Evolutionary conservation across 1,139 yeast genomes (phyloP).

Genomic region (Suhomyces taliae): DNA sequence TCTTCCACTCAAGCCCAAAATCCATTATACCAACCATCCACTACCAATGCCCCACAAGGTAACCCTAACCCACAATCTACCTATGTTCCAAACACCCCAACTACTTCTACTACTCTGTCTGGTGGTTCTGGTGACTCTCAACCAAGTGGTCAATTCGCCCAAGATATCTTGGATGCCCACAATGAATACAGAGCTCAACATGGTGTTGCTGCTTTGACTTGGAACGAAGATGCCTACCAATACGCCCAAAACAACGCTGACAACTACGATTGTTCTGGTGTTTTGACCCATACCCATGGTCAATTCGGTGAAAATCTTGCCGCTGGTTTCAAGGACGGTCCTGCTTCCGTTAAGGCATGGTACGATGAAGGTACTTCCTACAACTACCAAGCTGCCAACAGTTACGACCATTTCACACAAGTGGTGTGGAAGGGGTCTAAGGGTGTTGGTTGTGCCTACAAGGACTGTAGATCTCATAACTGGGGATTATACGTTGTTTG

Average conservation of each 20-base stretch:
- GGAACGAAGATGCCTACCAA: conserved; percentile 21
- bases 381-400: conserved; percentile 21
- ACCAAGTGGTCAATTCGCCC: conserved; percentile 19
- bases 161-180: conserved; percentile 23
- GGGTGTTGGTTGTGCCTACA: conserved; percentile 73
- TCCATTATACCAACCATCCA: not conserved
- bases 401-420: conserved; percentile 79
- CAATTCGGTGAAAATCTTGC: conserved; percentile 28
- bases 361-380: conserved; percentile 23
- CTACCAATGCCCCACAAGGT: conserved; percentile 1
- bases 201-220: conserved; percentile 21
- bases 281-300: conserved; percentile 26
- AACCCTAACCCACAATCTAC: not conserved
- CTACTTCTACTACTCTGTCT: conserved; percentile 4
- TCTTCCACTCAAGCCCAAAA: conserved; percentile 3
- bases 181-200: conserved; percentile 24
- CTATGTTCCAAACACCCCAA: conserved; percentile 3
- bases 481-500: conserved; percentile 26
- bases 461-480: conserved; percentile 35
- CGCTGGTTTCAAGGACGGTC: conserved; percentile 23
- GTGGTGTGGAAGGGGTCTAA: conserved; percentile 76
- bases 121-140: conserved; percentile 10
- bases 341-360: conserved; percentile 26
- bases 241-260: conserved; percentile 26
- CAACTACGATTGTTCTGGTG: conserved; percentile 26